Evolutionary conservation across 2,329 filamentous ascomycete species (phyloP).

Genomic region (Onygenales sp.): DNA sequence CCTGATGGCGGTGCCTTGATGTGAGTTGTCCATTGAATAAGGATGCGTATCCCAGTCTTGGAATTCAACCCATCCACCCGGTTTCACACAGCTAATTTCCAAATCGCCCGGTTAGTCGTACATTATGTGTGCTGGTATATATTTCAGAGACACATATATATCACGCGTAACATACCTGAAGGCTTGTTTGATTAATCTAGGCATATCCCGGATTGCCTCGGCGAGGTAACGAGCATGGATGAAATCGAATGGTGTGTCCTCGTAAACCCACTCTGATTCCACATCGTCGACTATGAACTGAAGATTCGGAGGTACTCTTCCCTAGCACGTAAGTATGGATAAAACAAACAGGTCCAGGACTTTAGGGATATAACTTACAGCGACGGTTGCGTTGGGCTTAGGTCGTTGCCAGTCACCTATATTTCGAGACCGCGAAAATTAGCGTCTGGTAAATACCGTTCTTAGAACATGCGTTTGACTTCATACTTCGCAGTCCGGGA

Average conservation of each 20-base stretch:
- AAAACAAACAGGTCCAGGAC: neutral
- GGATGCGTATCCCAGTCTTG: constrained; percentile 20
- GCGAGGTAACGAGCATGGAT: constrained; percentile 25
- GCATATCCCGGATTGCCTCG: constrained; percentile 22
- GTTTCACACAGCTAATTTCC: constrained; percentile 8
- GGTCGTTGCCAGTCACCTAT: constrained; percentile 9
- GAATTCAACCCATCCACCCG: constrained; percentile 35
- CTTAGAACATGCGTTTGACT: neutral
- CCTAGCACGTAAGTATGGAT: neutral
- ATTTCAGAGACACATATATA: too few relatives aligned
- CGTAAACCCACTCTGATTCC: constrained; percentile 23
- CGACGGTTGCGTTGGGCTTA: constrained; percentile 8
- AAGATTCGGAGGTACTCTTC: constrained; percentile 25
- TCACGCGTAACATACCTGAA: constrained; percentile 1
- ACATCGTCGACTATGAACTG: constrained; percentile 26
- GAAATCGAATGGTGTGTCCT: constrained; percentile 20
- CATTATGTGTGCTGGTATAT: too few relatives aligned
- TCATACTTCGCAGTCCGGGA: constrained; percentile 3
- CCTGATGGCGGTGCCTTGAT: neutral
- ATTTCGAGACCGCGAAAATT: neutral
- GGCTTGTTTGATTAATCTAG: constrained; percentile 5
- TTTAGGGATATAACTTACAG: constrained; percentile 29
- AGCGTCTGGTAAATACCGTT: neutral
- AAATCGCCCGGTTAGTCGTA: too few relatives aligned
- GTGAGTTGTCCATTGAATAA: neutral